Evolutionary conservation across 805 yeast genomes (phyloP).

Genomic region (Monosporozyma aquatica): DNA sequence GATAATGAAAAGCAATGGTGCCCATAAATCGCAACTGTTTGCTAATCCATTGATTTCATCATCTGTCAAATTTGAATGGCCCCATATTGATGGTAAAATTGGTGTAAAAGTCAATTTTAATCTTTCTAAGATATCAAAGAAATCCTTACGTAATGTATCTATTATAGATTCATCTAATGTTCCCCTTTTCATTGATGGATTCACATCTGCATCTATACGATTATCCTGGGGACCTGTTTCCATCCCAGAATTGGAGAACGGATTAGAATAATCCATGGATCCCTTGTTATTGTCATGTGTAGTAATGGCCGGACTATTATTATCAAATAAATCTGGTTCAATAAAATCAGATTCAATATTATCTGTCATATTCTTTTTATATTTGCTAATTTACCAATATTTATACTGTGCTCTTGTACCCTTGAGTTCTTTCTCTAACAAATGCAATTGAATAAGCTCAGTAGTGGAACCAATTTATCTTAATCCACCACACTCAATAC

Average conservation of each 20-base stretch:
- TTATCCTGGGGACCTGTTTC: background rate
- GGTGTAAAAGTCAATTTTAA: constrained; percentile 10
- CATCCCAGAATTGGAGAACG: background rate
- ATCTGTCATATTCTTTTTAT: constrained; percentile 1
- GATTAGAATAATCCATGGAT: background rate
- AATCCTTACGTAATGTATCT: constrained; percentile 26
- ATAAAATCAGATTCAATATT: constrained; percentile 24
- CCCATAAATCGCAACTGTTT: constrained; percentile 29
- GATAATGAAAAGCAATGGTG: constrained; percentile 28
- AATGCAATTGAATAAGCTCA: too few species aligned
- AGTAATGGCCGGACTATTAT: background rate
- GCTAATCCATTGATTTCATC: constrained; percentile 2
- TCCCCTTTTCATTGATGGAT: constrained; percentile 17
- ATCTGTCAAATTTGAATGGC: background rate
- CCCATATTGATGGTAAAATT: too few species aligned
- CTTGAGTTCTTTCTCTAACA: too few species aligned
- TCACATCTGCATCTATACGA: background rate
- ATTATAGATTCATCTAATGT: constrained; percentile 28
- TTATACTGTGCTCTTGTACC: too few species aligned
- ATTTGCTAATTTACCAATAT: too few species aligned
- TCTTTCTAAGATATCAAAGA: constrained; percentile 24
- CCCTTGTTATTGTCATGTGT: background rate
- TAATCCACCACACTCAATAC: too few species aligned
- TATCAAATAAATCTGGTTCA: constrained; percentile 12
- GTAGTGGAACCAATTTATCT: too few species aligned